Percentiles rank a stretch among this genome's conserved stretches.
Evolutionary conservation across 495 filamentous ascomycete genomes (phyloP).

Genomic region (Penicillium ochrochloron): DNA sequence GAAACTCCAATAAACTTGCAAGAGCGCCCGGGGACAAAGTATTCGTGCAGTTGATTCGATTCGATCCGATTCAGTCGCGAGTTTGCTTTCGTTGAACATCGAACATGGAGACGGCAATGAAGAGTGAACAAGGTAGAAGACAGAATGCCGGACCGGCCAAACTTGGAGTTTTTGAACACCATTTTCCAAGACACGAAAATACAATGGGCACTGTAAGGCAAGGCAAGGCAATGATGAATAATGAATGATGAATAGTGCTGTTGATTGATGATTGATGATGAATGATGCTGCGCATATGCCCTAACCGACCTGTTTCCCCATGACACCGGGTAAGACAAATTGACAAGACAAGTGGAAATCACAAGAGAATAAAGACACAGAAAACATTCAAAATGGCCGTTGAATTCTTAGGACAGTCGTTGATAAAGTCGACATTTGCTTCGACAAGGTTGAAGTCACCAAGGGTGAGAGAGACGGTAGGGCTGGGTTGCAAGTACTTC

Average conservation of each 20-base stretch:
- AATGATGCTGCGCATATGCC: conserved; percentile 22
- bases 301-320: conserved; percentile 6
- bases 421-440: conserved; percentile 9
- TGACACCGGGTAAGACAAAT: conserved; percentile 22
- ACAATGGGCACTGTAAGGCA: neutral
- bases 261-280: conserved; percentile 15
- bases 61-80: neutral
- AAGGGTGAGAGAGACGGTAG: neutral
- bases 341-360: conserved; percentile 31
- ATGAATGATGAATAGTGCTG: conserved; percentile 8
- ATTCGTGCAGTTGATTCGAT: neutral
- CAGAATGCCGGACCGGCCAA: neutral
- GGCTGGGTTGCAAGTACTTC: conserved; percentile 1
- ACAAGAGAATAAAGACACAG: conserved; percentile 21
- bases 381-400: conserved; percentile 22
- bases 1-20: conserved; percentile 28
- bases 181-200: neutral
- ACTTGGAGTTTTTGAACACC: neutral
- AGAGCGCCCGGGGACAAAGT: neutral
- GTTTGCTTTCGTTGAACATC: neutral
- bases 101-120: neutral
- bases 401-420: conserved; percentile 15
- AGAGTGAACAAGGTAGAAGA: neutral
- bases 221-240: conserved; percentile 3
- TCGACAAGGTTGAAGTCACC: conserved; percentile 7